A percentile compares a stretch with the other conserved stretches of the same genome.
Evolutionary conservation across 2,329 filamentous ascomycete genomes (phyloP).

Genomic region (Aspergillus texensis): DNA sequence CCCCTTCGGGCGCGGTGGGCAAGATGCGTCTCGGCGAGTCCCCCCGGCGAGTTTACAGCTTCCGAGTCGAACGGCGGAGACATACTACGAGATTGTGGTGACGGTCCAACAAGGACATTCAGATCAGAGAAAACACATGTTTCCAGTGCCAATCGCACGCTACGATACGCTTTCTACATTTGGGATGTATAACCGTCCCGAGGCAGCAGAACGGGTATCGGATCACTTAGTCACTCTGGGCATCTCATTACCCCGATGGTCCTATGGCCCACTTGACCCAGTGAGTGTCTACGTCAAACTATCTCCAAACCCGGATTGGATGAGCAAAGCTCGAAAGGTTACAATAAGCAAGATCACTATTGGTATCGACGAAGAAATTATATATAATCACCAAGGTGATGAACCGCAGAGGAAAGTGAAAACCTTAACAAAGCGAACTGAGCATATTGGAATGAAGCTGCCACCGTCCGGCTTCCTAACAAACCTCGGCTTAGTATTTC

Average conservation of each 20-base stretch:
- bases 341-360: slow-evolving; percentile 94
- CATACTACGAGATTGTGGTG: slow-evolving; percentile 94
- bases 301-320: slow-evolving; percentile 87
- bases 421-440: slow-evolving; percentile 79
- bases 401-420: slow-evolving; percentile 90
- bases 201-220: slow-evolving; percentile 79
- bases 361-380: slow-evolving; percentile 93
- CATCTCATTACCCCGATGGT: slow-evolving; percentile 92
- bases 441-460: slow-evolving; percentile 79
- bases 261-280: slow-evolving; percentile 91
- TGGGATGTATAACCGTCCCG: slow-evolving; percentile 98
- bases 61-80: slow-evolving; percentile 91
- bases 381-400: slow-evolving; percentile 97
- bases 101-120: slow-evolving; percentile 88
- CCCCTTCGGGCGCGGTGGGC: slow-evolving; percentile 86
- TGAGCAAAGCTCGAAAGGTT: slow-evolving; percentile 85
- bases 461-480: slow-evolving; percentile 91
- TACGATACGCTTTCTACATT: slow-evolving; percentile 98
- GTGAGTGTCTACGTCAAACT: slow-evolving; percentile 96
- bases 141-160: slow-evolving; percentile 85
- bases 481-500: slow-evolving; percentile 88
- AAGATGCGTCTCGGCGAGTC: slow-evolving; percentile 85
- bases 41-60: slow-evolving; percentile 90
- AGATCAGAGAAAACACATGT: slow-evolving; percentile 86
- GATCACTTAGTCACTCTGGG: slow-evolving; percentile 91